A percentile compares a stretch with the other conserved stretches of the same genome.
These are phyloP conservation scores for Globisporangium irregulare DNA, from an alignment of 352 stramenopile genomes.

Conservation along the genomic window DNA sequence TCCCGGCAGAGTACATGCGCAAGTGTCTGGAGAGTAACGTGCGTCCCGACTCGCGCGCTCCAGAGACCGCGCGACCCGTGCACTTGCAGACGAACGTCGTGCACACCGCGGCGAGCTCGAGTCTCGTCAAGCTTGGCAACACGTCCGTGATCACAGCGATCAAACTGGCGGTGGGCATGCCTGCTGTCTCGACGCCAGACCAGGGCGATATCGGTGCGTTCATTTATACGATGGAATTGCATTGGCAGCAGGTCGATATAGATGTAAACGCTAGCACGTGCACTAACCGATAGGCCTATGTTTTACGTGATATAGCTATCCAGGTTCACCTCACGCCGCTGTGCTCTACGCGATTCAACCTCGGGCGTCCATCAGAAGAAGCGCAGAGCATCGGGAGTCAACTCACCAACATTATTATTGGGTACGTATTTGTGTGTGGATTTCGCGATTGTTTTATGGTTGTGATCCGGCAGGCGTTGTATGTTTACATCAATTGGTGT, in stretches of 20 bases:
- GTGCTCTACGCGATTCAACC: constrained; percentile 67
- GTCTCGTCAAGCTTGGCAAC: constrained; percentile 70
- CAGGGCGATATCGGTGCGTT: constrained; percentile 69
- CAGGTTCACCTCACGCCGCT: constrained; percentile 80
- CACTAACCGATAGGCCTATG: not conserved
- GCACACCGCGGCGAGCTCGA: constrained; percentile 61
- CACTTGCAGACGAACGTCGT: constrained; percentile 68
- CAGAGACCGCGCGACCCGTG: constrained; percentile 44
- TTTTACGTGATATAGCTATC: constrained; percentile 32
- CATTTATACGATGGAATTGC: not conserved
- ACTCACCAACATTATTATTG: constrained; percentile 65
- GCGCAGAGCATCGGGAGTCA: constrained; percentile 76
- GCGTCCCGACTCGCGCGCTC: constrained; percentile 52
- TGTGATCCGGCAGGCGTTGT: not conserved
- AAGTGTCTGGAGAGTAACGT: constrained; percentile 61
- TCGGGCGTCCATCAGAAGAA: constrained; percentile 73
- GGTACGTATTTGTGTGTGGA: constrained; percentile 27
- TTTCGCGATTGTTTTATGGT: not conserved
- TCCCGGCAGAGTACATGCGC: constrained; percentile 64
- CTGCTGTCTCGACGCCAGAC: constrained; percentile 61
- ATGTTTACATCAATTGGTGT: not conserved
- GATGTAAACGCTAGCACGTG: not conserved
- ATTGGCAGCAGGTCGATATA: not conserved
- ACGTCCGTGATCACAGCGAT: constrained; percentile 71
- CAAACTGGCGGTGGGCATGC: constrained; percentile 72